Evolutionary conservation across 2,329 filamentous ascomycete species (phyloP).

Genomic region (Pseudogymnoascus sp.): DNA sequence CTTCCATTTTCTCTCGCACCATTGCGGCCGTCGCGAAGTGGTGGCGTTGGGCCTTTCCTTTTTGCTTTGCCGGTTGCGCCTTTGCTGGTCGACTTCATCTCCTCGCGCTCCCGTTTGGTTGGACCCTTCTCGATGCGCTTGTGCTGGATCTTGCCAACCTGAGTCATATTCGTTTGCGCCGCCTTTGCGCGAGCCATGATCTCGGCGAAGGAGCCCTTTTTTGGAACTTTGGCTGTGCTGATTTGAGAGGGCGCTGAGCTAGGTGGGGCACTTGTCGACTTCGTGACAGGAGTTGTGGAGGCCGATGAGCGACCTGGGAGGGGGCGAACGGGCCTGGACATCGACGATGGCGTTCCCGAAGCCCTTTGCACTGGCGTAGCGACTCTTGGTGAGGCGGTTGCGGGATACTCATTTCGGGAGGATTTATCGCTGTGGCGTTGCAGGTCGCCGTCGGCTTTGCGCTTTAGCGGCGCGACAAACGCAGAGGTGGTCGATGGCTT

Average conservation of each 20-base stretch:
- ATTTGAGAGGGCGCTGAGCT: background rate
- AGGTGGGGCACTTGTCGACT: conserved; percentile 20
- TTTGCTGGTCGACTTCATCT: conserved; percentile 21
- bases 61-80: conserved; percentile 19
- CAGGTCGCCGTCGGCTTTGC: conserved; percentile 48
- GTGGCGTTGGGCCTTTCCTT: conserved; percentile 13
- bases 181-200: conserved; percentile 64
- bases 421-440: conserved; percentile 35
- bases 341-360: conserved; percentile 19
- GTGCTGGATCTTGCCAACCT: conserved; percentile 64
- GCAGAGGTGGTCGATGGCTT: conserved; percentile 25
- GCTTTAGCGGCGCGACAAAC: conserved; percentile 36
- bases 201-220: conserved; percentile 67
- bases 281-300: conserved; percentile 31
- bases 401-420: conserved; percentile 27
- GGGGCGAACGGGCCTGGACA: conserved; percentile 20
- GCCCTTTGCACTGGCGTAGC: conserved; percentile 17
- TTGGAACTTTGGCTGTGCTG: conserved; percentile 37
- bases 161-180: conserved; percentile 51
- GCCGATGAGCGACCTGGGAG: conserved; percentile 2
- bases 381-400: conserved; percentile 20
- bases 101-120: conserved; percentile 40
- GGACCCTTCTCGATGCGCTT: conserved; percentile 60
- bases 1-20: conserved; percentile 19
- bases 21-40: conserved; percentile 15